These are phyloP conservation scores for Botrytis aclada DNA, from an alignment of 2,329 filamentous ascomycete species.

Conservation along the genomic window DNA sequence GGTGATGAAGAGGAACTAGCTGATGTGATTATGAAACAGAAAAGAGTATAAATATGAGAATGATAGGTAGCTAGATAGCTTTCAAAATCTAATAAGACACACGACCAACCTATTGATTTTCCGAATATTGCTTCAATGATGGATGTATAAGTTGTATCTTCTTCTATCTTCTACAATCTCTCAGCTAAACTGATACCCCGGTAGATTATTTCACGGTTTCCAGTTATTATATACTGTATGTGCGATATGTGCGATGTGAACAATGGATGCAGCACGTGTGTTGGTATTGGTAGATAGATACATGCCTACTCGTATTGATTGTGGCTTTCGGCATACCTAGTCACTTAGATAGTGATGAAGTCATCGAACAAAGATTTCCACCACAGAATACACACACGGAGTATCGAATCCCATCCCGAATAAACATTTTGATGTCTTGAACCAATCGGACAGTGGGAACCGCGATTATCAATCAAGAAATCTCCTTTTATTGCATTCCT, in stretches of 20 bases:
- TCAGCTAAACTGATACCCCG: neutral
- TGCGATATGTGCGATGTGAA: neutral
- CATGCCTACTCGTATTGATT: neutral
- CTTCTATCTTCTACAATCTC: neutral
- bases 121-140: neutral
- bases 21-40: neutral
- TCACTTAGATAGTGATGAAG: neutral
- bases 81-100: neutral
- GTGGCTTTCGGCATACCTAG: neutral
- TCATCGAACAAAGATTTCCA: neutral
- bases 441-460: neutral
- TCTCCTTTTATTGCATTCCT: neutral
- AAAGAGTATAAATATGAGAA: neutral
- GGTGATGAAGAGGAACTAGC: neutral
- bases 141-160: neutral
- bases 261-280: neutral
- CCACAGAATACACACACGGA: neutral
- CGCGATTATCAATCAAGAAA: slow-evolving; percentile 5
- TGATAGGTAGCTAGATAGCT: neutral
- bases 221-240: neutral
- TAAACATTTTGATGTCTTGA: neutral
- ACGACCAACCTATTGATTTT: neutral
- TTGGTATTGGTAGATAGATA: neutral
- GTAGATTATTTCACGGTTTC: neutral
- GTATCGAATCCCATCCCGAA: neutral